A percentile compares a stretch with the other conserved stretches of the same genome.
These are phyloP conservation scores for Lecanicillium sp. DNA, from an alignment of 2,329 filamentous ascomycete genomes.

Conservation along the genomic window DNA sequence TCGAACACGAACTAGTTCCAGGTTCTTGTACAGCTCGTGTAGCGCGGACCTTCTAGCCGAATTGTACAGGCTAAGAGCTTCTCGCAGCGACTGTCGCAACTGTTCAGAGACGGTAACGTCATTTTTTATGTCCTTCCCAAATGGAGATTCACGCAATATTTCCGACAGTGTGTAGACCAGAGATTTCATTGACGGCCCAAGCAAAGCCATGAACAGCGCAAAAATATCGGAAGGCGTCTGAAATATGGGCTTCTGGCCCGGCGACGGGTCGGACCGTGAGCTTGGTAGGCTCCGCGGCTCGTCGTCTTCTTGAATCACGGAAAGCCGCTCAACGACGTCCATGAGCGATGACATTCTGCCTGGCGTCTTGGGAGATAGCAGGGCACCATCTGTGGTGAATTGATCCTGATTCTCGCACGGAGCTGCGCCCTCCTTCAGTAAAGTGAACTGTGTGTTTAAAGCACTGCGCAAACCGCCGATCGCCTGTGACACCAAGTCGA, in stretches of 20 bases:
- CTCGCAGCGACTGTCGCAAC: conserved; percentile 71
- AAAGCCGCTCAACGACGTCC: conserved; percentile 42
- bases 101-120: conserved; percentile 71
- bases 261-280: conserved; percentile 24
- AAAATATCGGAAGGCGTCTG: conserved; percentile 78
- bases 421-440: conserved; percentile 59
- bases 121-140: conserved; percentile 60
- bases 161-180: conserved; percentile 86
- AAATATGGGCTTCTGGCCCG: conserved; percentile 33
- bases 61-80: conserved; percentile 76
- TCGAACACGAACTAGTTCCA: conserved; percentile 62
- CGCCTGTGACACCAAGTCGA: conserved; percentile 80
- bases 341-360: conserved; percentile 29
- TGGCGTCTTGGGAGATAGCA: conserved; percentile 22
- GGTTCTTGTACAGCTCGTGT: conserved; percentile 71
- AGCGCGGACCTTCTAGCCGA: conserved; percentile 70
- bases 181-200: conserved; percentile 94
- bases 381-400: conserved; percentile 17
- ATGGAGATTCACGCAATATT: conserved; percentile 82
- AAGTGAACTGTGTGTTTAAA: conserved; percentile 78
- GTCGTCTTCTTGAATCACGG: conserved; percentile 57
- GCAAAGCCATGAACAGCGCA: conserved; percentile 76
- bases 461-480: conserved; percentile 87
- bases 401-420: conserved; percentile 16
- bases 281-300: conserved; percentile 32